Base-by-base conservation (phyloP, 2,329 filamentous ascomycete species). In the Neodidymelliopsis sp. region DNA sequence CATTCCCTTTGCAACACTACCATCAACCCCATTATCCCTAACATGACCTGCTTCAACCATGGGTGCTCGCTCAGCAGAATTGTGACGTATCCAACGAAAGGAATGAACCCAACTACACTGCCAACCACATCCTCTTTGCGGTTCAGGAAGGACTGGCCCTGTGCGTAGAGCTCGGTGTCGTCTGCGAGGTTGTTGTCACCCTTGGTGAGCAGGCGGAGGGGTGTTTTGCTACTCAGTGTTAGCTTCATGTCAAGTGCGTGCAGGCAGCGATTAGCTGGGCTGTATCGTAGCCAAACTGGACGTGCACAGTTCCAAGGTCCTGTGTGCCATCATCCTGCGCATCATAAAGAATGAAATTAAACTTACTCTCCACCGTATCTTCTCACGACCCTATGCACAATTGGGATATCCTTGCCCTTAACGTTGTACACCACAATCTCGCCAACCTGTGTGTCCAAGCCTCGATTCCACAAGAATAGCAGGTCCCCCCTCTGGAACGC, bases 111-210 rank as follows among this genome's bases (percentile, higher is more conserved):
- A 9, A 94, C 80, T 6, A 97, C 94, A 61, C 89, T 96, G 34
- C 94, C 94, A 48, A 99, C 90, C 46, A 99, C 92, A 69, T 97
- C 93, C 69, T 88, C 83, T 59, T 80, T 74, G 50, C 94, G 84
- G 70, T 89, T 86, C 34, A 99, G 81, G 71, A 90, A 96, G 68
- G 90, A 89, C 75, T 99, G 93, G 13, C 89, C 90, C 28, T 80
- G 79, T 2, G 94, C 92, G 72, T 96, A 96, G 13, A 89, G 82
- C 70, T 97, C 92, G 12, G 91, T 96, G 72, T 99, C 94, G 73
- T 97, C 93, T 30, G 90, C 89, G 6, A 85, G 75, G 72, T 99
- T 99, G 80, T 97, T 99, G 77, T 99, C 94, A 60, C 94, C 94
- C 77, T 99, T 99, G 24, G 94, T 99, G 47, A 99, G 83, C 15